Conservation (phyloP, 108 stramenopile genomes). For the Nitzschia putrida region DNA sequence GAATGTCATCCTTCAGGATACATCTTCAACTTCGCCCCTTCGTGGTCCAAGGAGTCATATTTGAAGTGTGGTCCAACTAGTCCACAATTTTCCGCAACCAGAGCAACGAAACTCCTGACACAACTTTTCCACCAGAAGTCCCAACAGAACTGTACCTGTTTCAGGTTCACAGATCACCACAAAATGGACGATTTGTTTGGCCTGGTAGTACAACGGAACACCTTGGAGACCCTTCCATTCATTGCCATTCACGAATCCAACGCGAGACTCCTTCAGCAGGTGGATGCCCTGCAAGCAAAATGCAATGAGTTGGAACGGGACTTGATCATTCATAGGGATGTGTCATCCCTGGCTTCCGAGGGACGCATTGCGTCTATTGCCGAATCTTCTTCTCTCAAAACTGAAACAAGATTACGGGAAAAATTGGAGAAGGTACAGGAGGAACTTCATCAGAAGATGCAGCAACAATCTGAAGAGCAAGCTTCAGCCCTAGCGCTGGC, state of each 20-base stretch:
- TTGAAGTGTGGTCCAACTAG: too few species aligned
- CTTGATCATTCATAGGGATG: conserved; percentile 42
- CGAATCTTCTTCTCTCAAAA: conserved; percentile 20
- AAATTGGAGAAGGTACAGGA: conserved; percentile 75
- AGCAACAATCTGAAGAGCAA: conserved; percentile 45
- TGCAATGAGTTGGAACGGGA: conserved; percentile 69
- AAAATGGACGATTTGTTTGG: conserved; percentile 15
- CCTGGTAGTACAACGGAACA: conserved; percentile 53
- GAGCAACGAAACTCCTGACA: too few species aligned
- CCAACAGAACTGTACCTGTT: too few species aligned
- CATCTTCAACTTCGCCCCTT: too few species aligned
- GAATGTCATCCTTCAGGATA: too few species aligned
- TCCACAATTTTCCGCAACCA: too few species aligned
- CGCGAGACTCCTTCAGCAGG: conserved; percentile 54
- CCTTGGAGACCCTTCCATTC: conserved; percentile 72
- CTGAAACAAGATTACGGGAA: conserved; percentile 59
- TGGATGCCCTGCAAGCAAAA: conserved; percentile 65
- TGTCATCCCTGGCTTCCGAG: conserved; percentile 9
- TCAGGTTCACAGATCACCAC: too few species aligned
- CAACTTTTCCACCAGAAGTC: too few species aligned
- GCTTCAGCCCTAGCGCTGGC: conserved; percentile 42
- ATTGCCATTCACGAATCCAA: conserved; percentile 69
- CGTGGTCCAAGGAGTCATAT: too few species aligned
- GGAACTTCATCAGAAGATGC: conserved; percentile 56
- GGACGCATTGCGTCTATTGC: conserved; percentile 31